phyloP scores from a whole-genome alignment of 495 filamentous ascomycete species.

The Aspergillus ostianus region DNA sequence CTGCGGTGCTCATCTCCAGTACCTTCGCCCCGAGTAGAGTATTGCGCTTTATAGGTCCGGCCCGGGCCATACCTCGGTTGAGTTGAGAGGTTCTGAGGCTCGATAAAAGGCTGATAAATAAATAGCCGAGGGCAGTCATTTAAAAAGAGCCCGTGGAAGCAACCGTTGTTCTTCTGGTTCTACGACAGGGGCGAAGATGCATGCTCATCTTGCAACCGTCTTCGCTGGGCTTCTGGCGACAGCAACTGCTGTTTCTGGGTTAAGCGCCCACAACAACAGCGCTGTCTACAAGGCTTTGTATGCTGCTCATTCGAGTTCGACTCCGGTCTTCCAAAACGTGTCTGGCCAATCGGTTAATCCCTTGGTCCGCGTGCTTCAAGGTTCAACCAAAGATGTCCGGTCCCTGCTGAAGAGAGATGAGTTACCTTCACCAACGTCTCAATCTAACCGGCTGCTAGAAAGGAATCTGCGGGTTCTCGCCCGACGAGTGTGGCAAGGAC shows the following conservation, averaged over 20 bases:
- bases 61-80: no score
- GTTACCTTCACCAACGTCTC: neutral
- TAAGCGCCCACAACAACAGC: slow-evolving; percentile 2
- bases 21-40: no score
- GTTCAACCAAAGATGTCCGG: neutral
- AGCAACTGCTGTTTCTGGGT: slow-evolving; percentile 2
- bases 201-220: neutral
- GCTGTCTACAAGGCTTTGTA: neutral
- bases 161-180: neutral
- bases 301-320: neutral
- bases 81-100: no score
- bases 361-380: neutral
- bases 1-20: no score
- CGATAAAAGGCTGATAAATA: neutral
- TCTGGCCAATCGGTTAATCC: slow-evolving; percentile 2
- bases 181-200: neutral
- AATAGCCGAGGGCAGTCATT: neutral
- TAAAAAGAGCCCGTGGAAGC: no score
- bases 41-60: no score
- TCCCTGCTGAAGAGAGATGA: slow-evolving; percentile 3
- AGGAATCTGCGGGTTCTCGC: slow-evolving; percentile 3
- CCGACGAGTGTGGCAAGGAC: neutral
- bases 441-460: neutral
- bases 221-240: slow-evolving; percentile 2
- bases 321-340: slow-evolving; percentile 4